phyloP scores from a whole-genome alignment of 2,329 filamentous ascomycete species.

The Aspergillus sp. region DNA sequence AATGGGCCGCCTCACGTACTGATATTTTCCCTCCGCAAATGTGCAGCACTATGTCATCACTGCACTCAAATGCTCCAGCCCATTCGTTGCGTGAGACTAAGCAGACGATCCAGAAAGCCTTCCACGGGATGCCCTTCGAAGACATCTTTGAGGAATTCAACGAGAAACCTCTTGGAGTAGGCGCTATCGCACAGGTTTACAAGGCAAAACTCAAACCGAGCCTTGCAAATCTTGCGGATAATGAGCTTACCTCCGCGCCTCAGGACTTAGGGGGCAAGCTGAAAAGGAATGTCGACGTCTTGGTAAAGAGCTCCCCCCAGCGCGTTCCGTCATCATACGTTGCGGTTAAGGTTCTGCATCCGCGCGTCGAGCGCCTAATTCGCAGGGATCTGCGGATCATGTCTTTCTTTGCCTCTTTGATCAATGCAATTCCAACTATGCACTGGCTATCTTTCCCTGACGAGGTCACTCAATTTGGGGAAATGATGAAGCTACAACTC shows the following conservation, averaged over 20 bases:
- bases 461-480: constrained; percentile 88
- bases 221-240: constrained; percentile 63
- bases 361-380: constrained; percentile 83
- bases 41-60: constrained; percentile 88
- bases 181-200: constrained; percentile 97
- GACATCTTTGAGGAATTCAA: constrained; percentile 97
- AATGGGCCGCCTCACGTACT: constrained; percentile 95
- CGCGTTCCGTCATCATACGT: constrained; percentile 89
- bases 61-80: constrained; percentile 92
- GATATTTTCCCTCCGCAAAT: constrained; percentile 95
- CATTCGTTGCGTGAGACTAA: constrained; percentile 82
- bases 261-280: constrained; percentile 67
- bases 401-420: constrained; percentile 79
- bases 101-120: constrained; percentile 75
- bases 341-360: constrained; percentile 93
- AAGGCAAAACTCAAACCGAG: constrained; percentile 86
- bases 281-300: constrained; percentile 75
- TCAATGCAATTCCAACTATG: constrained; percentile 89
- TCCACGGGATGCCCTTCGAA: constrained; percentile 74
- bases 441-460: constrained; percentile 97
- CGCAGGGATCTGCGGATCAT: constrained; percentile 92
- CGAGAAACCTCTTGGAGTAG: constrained; percentile 83
- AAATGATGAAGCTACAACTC: constrained; percentile 98
- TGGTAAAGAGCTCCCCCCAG: constrained; percentile 82
- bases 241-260: constrained; percentile 53